These are phyloP conservation scores for Myriosclerotinia duriaeana DNA, from an alignment of 2,329 filamentous ascomycete species.

Conservation along the genomic window DNA sequence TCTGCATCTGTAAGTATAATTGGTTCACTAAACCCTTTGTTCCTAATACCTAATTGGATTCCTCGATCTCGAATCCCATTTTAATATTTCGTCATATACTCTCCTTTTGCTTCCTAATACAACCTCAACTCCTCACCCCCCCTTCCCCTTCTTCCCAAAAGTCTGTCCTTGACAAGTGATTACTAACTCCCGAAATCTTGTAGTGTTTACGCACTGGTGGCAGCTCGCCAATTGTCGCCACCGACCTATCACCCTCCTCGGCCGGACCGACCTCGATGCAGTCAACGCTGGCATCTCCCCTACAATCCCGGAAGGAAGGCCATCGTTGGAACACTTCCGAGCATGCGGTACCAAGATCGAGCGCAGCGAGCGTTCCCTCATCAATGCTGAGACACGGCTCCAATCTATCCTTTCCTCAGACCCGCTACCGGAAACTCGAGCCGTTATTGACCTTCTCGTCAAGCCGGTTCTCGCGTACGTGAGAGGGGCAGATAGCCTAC, in stretches of 20 bases:
- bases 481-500: neutral
- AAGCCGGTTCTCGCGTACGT: neutral
- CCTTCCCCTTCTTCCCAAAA: too few relatives aligned
- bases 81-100: too few relatives aligned
- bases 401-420: neutral
- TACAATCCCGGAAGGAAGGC: neutral
- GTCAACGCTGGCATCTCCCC: neutral
- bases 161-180: too few relatives aligned
- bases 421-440: constrained; percentile 1
- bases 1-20: neutral
- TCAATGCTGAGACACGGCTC: constrained; percentile 4
- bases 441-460: neutral
- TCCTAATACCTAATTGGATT: too few relatives aligned
- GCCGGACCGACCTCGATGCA: constrained; percentile 10
- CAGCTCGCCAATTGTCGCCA: constrained; percentile 17
- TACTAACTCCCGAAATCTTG: too few relatives aligned
- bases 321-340: constrained; percentile 13
- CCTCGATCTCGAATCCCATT: too few relatives aligned
- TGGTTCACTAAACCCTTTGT: too few relatives aligned
- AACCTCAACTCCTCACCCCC: too few relatives aligned
- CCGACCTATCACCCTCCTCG: constrained; percentile 3
- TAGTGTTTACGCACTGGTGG: constrained; percentile 4
- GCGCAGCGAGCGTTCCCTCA: neutral
- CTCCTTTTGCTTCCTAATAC: too few relatives aligned
- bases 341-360: constrained; percentile 5